Conservation (phyloP, 495 filamentous ascomycete genomes). For the Bombardia bombarda region DNA sequence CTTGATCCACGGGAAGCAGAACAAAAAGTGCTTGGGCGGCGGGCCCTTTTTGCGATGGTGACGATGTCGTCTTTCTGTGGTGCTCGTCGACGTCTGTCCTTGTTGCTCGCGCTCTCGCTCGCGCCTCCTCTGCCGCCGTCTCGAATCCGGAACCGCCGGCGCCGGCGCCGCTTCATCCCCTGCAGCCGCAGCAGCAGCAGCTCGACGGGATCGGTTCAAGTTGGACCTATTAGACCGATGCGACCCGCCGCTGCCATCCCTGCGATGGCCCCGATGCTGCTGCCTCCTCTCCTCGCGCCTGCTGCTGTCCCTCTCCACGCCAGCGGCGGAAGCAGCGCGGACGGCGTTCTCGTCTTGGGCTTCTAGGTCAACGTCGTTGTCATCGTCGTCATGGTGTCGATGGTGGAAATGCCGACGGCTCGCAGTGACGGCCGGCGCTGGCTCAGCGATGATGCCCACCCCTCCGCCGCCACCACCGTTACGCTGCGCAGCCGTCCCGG, state of each 20-base stretch:
- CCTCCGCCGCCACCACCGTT: not conserved
- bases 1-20: slow-evolving; percentile 46
- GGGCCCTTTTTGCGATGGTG: not conserved
- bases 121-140: slow-evolving; percentile 3
- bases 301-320: slow-evolving; percentile 4
- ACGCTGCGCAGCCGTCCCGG: slow-evolving; percentile 4
- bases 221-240: not conserved
- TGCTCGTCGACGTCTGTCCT: slow-evolving; percentile 1
- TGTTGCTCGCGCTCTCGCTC: slow-evolving; percentile 2
- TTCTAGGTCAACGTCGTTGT: too few relatives aligned
- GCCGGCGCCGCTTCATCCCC: too few relatives aligned
- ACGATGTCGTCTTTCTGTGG: slow-evolving; percentile 7
- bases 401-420: too few relatives aligned
- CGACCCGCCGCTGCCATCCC: slow-evolving; percentile 15
- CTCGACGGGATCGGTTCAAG: too few relatives aligned
- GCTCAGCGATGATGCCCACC: slow-evolving; percentile 10
- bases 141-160: too few relatives aligned
- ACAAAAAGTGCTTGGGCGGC: slow-evolving; percentile 35
- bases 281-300: slow-evolving; percentile 12
- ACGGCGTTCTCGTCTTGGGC: too few relatives aligned
- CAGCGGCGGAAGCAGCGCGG: not conserved
- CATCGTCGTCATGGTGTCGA: too few relatives aligned
- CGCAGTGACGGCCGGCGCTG: not conserved
- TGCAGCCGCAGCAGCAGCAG: too few relatives aligned
- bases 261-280: slow-evolving; percentile 10